Base-by-base conservation (phyloP, 2,329 filamentous ascomycete genomes). In the Magnaporthiopsis rhizophila region DNA sequence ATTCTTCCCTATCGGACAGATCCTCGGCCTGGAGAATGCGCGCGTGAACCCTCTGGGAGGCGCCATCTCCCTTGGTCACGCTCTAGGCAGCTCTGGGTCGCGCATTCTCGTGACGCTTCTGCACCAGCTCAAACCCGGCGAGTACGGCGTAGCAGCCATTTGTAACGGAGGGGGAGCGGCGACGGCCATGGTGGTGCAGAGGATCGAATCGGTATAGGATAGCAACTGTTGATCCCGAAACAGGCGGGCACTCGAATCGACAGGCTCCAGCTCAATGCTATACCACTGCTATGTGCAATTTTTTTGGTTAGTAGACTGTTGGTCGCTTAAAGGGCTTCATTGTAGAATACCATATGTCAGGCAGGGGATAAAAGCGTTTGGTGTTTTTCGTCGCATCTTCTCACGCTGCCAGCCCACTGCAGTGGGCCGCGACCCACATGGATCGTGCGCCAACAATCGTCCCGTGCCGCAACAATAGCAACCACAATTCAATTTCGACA, bases 111-210 rank as follows among this genome's bases (percentile, higher is more conserved):
- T 92, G 1, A 97, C 93, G 0, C 78, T 98, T 67, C 81, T 98
- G 66, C 94, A 98, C 76, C 94, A 97, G 78, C 81, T 98, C 67
- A 88, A 96, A 80, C 87, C 89, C 57, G 93, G 93, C 50, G 91
- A 99, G 79, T 98, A 97, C 74, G 95, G 95, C 64, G 91, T 94
- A 68, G 95, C 93, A 21, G 93, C 93, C 3, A 98, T 99, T 66
- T 98, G 95, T 80, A 99, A 99, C 72, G 95, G 95, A 59, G 95
- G 95, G 58, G 95, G 95, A 66, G 94, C 92, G 18, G 91, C 94
- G 1, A 94, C 91, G 12, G 95, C 93, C 0, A 83, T 98, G 73
- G 91, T 98, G 61, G 91, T 99, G 64, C 93, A 98, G 78, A 87
- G 87, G 70, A 83, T 94, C 69, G 88, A 89, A 68, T 79, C 78